Base-by-base conservation (phyloP, 805 yeast genomes). In the Starmerella apis region DNA sequence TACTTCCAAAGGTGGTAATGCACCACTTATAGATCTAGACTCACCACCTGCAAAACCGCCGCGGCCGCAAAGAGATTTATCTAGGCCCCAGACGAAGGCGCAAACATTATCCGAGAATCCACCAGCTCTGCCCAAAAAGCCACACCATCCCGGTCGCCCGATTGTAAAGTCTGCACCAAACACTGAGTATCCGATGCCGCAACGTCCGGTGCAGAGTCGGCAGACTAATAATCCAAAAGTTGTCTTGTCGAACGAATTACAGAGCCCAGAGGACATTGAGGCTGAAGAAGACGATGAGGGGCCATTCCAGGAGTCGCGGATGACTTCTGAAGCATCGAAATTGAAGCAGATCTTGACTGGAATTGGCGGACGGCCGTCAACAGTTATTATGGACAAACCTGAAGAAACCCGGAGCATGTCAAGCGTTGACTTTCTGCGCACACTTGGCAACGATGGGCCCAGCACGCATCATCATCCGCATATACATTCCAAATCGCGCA, bases 341-440 rank as follows among this genome's bases (percentile, higher is more conserved):
- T 60, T 66, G 46, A 59, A 66, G 52, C 52, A 53, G 31, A 63
- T 67, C 37, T 61, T 67, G 19, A 66, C 67, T 10, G 69, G 69
- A 2, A 48, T 67, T 11, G 55, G 63, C 3, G 65, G 63, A 46
- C 59, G 59, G 16, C 50, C 59, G 28, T 60, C 61, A n/a, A 66
- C 66, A 18, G 64, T 66, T 3, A 61, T 65, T 1, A 49, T 67
- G 46, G 57, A 59, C 43, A 46, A 48, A 22, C 57, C 63, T 32
- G 41, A 33, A 18, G 54, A 51, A 13, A 55, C 39, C 27, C 60
- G 61, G 45, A 60, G 63, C 39, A 62, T 64, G 54, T 63, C 68
- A 27, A 64, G 65, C 47, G 63, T 67, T 37, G 70, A 67, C 55
- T 67, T 67, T 44, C 49, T 67, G 47, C 61, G 65, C 35, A 54